A percentile compares a stretch with the other conserved stretches of the same genome.
These are phyloP conservation scores for Senecio squalidus DNA, from an alignment of 140 eudicot species.

Conservation along the genomic window DNA sequence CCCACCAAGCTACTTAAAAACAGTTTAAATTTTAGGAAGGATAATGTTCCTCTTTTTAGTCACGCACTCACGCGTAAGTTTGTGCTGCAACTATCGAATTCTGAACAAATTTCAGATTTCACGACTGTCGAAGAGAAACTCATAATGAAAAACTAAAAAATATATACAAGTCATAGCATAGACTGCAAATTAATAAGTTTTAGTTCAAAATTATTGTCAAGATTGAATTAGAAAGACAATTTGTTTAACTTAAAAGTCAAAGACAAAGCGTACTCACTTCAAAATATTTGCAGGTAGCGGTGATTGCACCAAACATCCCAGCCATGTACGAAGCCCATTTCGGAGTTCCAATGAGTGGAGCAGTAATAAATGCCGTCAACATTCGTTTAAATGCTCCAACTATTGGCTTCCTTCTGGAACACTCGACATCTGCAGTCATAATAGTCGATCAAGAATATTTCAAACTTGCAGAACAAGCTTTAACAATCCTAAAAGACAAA, in stretches of 20 bases:
- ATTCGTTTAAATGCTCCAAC: slow-evolving; percentile 74
- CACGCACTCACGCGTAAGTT: no score
- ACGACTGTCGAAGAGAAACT: no score
- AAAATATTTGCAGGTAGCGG: slow-evolving; percentile 57
- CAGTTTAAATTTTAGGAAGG: no score
- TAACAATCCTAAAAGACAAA: slow-evolving; percentile 41
- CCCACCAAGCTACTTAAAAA: no score
- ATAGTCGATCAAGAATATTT: slow-evolving; percentile 87
- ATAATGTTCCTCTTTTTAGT: no score
- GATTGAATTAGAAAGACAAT: not conserved
- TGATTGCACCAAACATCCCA: slow-evolving; percentile 86
- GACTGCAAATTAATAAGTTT: not conserved
- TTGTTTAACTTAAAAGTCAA: not conserved
- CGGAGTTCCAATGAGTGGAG: slow-evolving; percentile 92
- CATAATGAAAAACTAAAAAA: no score
- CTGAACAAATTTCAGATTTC: no score
- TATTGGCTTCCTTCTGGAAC: slow-evolving; percentile 68
- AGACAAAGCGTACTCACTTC: not conserved
- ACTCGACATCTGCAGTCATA: slow-evolving; percentile 60
- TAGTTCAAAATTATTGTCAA: not conserved
- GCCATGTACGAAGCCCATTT: slow-evolving; percentile 90
- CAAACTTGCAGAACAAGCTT: slow-evolving; percentile 56
- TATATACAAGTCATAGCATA: not conserved
- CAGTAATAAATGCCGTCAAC: slow-evolving; percentile 79
- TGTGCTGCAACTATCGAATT: no score